Evolutionary conservation across 148 eudicot species (phyloP), one percentile per base, ranked within the genome.

Genomic region (Silene latifolia): DNA sequence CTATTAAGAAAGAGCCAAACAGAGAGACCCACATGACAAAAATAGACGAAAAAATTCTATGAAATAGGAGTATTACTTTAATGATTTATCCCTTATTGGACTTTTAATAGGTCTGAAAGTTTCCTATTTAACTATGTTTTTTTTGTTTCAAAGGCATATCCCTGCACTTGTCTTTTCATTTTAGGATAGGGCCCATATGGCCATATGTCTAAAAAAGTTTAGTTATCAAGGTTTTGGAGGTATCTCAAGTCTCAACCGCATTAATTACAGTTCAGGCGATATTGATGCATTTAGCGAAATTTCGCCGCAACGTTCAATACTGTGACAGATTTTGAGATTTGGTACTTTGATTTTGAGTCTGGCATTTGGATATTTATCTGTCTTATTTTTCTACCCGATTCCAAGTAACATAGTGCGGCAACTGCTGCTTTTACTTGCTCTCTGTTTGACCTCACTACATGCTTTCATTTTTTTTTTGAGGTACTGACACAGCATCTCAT

Each of bases 401-500:
- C 17, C 3, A 48, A 48, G 54, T 39, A 39, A 39, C 44, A 39
- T 39, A 39, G 44, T 39, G 44, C 44, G 44, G 44, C 44, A 39
- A 7, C 24, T 63, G 15, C 39, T 70, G 11, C 42, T 57, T 44
- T 11, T 58, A 9, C 12, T 47, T 39, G 35, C 63, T 21, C 70
- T 70, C 61, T 66, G 19, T 4, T 64, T 15, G 17, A 47, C 39
- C 3, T 7, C 42, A 24, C 57, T 79, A 44, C 18, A 39, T 66
- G 73, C 56, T 59, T 42, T 14, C 47, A 62, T 57, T 24, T 19
- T 5, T 61, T 12, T 1, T 20, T 51, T 51, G 56, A 51, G 56
- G 56, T 56, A 72, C 69, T 75, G 12, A 71, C 57, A 23, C 35
- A n/a, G n/a, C 29, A 58, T 64, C 72, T 51, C 7, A 71, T 35